Base-by-base conservation (phyloP, 2,329 filamentous ascomycete genomes). In the Pyrenophora graminea region DNA sequence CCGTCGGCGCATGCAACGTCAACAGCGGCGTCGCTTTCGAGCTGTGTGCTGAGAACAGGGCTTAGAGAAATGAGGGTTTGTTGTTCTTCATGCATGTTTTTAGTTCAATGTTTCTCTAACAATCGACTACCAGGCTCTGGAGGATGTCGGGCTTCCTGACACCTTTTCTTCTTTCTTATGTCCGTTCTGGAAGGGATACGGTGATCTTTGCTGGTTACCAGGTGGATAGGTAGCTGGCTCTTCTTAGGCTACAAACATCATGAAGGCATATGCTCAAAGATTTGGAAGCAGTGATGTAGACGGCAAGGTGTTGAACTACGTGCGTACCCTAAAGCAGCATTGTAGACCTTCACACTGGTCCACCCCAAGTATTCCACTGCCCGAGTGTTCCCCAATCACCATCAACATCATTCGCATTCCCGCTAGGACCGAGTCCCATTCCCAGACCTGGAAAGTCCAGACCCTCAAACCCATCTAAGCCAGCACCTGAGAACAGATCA, bases 381-480 rank as follows among this genome's bases (percentile, higher is more conserved):
- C 60, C 64, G 23, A 68, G 39, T 2, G 61, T 54, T 3, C 60
- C 62, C 67, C 66, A 68, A 45, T 68, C 63, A 37, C 62, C 45
- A 3, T 51, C 49, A 39, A 38, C 21, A 39, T 45, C 51, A 8
- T 25, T 33, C 1, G 52, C 40, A 18, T 51, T 33, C 33, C 48
- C 62, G 45, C 49, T 45, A 41, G 49, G 45, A 42, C 55, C 42
- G 34, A 49, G 45, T 8, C 52, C 58, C 55, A 59, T 37, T 3
- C 49, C 50, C 13, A 64, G 25, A 0, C 56, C 61, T 2, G 50
- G 55, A 38, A 69, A 65, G 23, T 69, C 68, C 53, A 66, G 56
- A 2, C 64, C 60, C 33, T 68, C 61, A 25, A 69, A 70, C 5
- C 63, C 66, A 48, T 69, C 63, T 9, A 69, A 34, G 3, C 68